Base-by-base conservation (phyloP, 306 rosid species). In the Malus asiatica region DNA sequence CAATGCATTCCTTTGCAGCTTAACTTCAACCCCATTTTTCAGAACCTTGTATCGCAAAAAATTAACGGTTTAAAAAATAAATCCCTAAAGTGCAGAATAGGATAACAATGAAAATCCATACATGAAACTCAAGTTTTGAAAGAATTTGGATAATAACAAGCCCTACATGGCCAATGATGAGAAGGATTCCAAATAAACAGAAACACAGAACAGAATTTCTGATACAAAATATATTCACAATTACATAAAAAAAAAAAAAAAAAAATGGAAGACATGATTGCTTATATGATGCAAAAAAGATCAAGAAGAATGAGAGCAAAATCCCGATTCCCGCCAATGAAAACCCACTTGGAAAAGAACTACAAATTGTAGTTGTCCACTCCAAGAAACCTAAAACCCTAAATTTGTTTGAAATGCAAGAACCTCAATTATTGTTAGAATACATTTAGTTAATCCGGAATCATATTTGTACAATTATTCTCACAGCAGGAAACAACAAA, bases 21-120 rank as follows among this genome's bases (percentile, higher is more conserved):
- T 89, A 42, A 89, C 93, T 85, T 89, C 93, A 52, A 82, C 88
- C 71, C 93, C 93, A 72, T 89, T 89, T 85, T 89, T 89, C 77
- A 89, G 82, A 63, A 89, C 91, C 93, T 89, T 63, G 61, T 42
- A 75, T 40, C 66, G 15, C 20, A 18, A 77, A 76, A 76, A 62
- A 12, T 62, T 3, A 27, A 46, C 15, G 46, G 70, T 12, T 20
- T 62, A 11, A 42, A 25, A 25, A 27, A 62, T 8, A 45, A 59
- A 62, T 74, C 22, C 45, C 60, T 44, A 44, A 18, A 42, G 11
- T 48, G 40, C 4, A 16, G 33, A 25, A 25, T 20, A 23, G 38
- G 62, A 5, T 61, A 14, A 61, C n/a, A 61, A 11, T 15, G 30
- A 61, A 7, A 61, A 61, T 23, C 66, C 66, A 14, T 27, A 61